These are phyloP conservation scores for Annulohypoxylon moriforme DNA, from an alignment of 495 filamentous ascomycete species.

Conservation along the genomic window DNA sequence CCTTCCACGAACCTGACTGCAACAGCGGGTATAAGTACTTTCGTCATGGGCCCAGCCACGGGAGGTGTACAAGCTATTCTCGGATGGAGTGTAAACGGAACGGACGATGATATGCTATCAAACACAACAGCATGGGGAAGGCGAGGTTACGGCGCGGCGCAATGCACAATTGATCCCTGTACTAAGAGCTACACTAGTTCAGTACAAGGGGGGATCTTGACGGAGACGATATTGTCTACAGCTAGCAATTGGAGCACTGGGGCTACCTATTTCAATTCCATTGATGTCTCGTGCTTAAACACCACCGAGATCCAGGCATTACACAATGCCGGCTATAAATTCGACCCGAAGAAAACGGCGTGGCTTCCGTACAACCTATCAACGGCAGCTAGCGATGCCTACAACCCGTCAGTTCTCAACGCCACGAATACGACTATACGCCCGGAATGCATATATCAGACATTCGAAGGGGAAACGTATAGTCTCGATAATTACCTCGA, in stretches of 20 bases:
- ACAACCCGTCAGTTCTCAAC: background rate
- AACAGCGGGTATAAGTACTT: background rate
- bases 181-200: constrained; percentile 13
- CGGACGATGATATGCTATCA: background rate
- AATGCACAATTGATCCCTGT: constrained; percentile 38
- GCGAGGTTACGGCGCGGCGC: constrained; percentile 24
- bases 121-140: constrained; percentile 22
- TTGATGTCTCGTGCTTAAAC: constrained; percentile 26
- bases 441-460: constrained; percentile 31
- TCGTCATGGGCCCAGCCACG: constrained; percentile 2
- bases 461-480: background rate
- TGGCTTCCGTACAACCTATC: background rate
- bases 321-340: constrained; percentile 18
- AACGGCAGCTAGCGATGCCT: background rate
- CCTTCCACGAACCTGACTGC: constrained; percentile 24
- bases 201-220: constrained; percentile 22
- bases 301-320: constrained; percentile 10
- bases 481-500: constrained; percentile 1
- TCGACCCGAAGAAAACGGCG: constrained; percentile 5
- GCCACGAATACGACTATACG: constrained; percentile 7
- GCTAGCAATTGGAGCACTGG: constrained; percentile 1
- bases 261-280: background rate
- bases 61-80: constrained; percentile 15
- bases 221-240: constrained; percentile 27
- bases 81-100: background rate